Evolutionary conservation across 2,329 filamentous ascomycete genomes (phyloP).

Genomic region (Bipolaris sorokiniana): DNA sequence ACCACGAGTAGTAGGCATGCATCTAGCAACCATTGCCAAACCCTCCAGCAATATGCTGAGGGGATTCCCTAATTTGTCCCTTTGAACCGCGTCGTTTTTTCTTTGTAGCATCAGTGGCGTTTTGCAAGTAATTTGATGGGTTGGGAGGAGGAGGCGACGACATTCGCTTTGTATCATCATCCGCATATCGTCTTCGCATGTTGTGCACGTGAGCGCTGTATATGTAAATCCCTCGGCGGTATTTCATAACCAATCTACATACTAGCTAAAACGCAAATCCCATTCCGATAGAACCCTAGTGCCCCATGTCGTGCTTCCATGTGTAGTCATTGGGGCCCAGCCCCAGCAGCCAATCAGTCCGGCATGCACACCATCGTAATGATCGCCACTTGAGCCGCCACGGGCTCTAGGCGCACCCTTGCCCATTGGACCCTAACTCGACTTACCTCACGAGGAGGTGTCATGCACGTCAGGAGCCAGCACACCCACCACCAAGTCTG

Average conservation of each 20-base stretch:
- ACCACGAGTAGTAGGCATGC: conserved; percentile 47
- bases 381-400: conserved; percentile 8
- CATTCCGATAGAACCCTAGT: conserved; percentile 2
- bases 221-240: background rate
- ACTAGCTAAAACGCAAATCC: background rate
- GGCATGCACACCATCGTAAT: background rate
- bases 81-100: conserved; percentile 1
- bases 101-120: conserved; percentile 24
- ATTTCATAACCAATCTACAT: background rate
- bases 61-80: background rate
- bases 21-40: background rate
- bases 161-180: conserved; percentile 15
- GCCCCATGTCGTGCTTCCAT: conserved; percentile 1
- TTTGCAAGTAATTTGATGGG: conserved; percentile 2
- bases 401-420: conserved; percentile 6
- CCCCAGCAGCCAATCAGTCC: conserved; percentile 1
- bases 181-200: conserved; percentile 2
- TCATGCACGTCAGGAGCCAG: conserved; percentile 10
- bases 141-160: conserved; percentile 4
- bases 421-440: background rate
- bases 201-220: background rate
- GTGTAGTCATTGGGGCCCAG: background rate
- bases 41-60: background rate
- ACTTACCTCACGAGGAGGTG: conserved; percentile 6
- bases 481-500: conserved; percentile 7